phyloP scores from a whole-genome alignment of 495 filamentous ascomycete species.

The Staphylotrichum tortipilum region DNA sequence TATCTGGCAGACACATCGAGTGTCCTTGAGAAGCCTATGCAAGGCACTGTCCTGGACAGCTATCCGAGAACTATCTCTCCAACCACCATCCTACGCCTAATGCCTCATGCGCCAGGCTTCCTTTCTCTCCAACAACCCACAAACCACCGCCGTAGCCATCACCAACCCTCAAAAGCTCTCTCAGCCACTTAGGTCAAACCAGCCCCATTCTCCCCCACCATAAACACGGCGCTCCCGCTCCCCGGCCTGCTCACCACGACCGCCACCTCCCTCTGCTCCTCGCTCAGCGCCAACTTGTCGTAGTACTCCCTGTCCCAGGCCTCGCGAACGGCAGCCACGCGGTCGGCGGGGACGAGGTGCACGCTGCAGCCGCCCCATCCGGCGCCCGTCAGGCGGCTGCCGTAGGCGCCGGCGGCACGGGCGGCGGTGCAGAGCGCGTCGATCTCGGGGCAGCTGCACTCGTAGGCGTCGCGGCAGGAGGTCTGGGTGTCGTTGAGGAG shows the following conservation, averaged over 20 bases:
- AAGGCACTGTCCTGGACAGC: too few species aligned
- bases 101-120: too few species aligned
- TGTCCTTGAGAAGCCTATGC: too few species aligned
- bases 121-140: too few species aligned
- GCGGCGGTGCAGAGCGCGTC: slow-evolving; percentile 81
- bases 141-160: too few species aligned
- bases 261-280: slow-evolving; percentile 65
- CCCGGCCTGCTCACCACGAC: slow-evolving; percentile 88
- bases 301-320: slow-evolving; percentile 80
- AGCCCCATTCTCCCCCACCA: slow-evolving; percentile 12
- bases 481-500: slow-evolving; percentile 84
- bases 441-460: slow-evolving; percentile 84
- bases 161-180: too few species aligned
- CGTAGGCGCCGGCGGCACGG: slow-evolving; percentile 66
- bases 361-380: slow-evolving; percentile 97
- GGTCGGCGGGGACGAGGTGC: slow-evolving; percentile 79
- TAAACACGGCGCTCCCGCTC: slow-evolving; percentile 52
- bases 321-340: slow-evolving; percentile 69
- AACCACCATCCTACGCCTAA: too few species aligned
- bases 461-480: slow-evolving; percentile 75
- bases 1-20: too few species aligned
- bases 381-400: slow-evolving; percentile 82
- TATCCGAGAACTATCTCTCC: too few species aligned
- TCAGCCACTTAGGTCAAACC: too few species aligned
- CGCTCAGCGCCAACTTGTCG: slow-evolving; percentile 60